Evolutionary conservation across 2,329 filamentous ascomycete genomes (phyloP).

Genomic region (Epichloe sibirici): DNA sequence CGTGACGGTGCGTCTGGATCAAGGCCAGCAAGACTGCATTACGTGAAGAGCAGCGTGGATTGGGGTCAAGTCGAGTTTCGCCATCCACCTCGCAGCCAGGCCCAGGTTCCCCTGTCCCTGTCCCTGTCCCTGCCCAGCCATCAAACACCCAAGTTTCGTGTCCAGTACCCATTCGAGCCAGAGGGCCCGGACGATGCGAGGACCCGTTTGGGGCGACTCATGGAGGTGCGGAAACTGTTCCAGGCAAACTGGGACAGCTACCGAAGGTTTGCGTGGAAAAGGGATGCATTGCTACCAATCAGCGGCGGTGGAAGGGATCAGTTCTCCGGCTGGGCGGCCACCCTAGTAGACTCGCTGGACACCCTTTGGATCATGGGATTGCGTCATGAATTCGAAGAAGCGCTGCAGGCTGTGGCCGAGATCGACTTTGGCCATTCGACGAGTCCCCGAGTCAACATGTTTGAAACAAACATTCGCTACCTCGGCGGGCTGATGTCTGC

Average conservation of each 20-base stretch:
- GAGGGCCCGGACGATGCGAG: slow-evolving; percentile 3
- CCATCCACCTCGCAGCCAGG: no score
- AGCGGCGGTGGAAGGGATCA: slow-evolving; percentile 39
- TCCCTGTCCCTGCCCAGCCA: neutral
- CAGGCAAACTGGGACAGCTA: slow-evolving; percentile 35
- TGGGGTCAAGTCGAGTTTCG: slow-evolving; percentile 18
- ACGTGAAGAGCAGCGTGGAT: slow-evolving; percentile 22
- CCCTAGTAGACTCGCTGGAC: slow-evolving; percentile 55
- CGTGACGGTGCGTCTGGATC: neutral
- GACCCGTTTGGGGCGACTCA: slow-evolving; percentile 17
- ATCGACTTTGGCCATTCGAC: slow-evolving; percentile 50
- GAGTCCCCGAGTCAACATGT: slow-evolving; percentile 43
- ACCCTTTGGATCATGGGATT: slow-evolving; percentile 64
- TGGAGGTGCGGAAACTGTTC: slow-evolving; percentile 23
- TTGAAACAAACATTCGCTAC: slow-evolving; percentile 62
- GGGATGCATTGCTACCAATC: slow-evolving; percentile 50
- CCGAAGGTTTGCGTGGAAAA: slow-evolving; percentile 48
- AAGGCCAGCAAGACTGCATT: no score
- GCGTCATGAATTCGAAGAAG: slow-evolving; percentile 51
- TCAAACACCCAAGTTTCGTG: slow-evolving; percentile 16
- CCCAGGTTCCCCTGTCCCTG: no score
- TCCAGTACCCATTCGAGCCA: slow-evolving; percentile 14
- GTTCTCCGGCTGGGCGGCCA: slow-evolving; percentile 57
- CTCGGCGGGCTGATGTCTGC: slow-evolving; percentile 58
- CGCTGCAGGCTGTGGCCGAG: slow-evolving; percentile 41